A percentile compares a stretch with the other conserved stretches of the same genome.
Evolutionary conservation across 495 filamentous ascomycete species (phyloP).

Genomic region (Lasiosphaeria miniovina): DNA sequence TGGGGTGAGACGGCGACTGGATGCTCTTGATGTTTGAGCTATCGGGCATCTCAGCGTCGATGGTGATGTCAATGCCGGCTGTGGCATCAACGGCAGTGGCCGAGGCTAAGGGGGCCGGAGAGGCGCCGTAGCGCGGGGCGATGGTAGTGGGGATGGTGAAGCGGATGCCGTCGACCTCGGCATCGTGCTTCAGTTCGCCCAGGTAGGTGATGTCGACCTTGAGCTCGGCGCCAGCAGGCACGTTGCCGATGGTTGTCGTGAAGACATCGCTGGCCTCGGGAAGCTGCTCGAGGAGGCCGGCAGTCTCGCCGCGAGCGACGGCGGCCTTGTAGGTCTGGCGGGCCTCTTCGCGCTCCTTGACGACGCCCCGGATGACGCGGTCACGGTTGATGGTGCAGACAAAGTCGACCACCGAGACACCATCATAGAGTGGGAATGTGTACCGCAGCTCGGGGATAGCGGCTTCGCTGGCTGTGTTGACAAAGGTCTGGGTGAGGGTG

Average conservation of each 20-base stretch:
- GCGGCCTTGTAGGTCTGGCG: slow-evolving; percentile 53
- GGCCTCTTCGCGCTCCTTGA: slow-evolving; percentile 60
- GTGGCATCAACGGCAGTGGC: slow-evolving; percentile 12
- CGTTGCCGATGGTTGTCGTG: slow-evolving; percentile 60
- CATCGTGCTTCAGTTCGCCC: slow-evolving; percentile 65
- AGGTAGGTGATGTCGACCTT: slow-evolving; percentile 60
- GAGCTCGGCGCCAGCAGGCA: slow-evolving; percentile 52
- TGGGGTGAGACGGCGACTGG: slow-evolving; percentile 65
- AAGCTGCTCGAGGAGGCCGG: slow-evolving; percentile 60
- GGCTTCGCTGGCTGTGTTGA: slow-evolving; percentile 42
- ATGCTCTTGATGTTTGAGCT: slow-evolving; percentile 55
- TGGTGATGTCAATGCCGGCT: slow-evolving; percentile 54
- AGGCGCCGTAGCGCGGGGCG: slow-evolving; percentile 59
- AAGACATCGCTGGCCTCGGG: slow-evolving; percentile 59
- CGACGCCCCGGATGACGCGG: slow-evolving; percentile 51
- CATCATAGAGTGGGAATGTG: slow-evolving; percentile 66
- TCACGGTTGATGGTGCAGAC: slow-evolving; percentile 51
- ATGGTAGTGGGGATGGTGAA: slow-evolving; percentile 64
- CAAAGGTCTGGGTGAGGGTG: slow-evolving; percentile 57
- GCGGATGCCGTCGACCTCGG: slow-evolving; percentile 57
- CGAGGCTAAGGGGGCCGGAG: slow-evolving; percentile 30
- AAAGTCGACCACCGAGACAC: slow-evolving; percentile 63
- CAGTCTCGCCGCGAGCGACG: slow-evolving; percentile 52
- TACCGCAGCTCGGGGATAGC: slow-evolving; percentile 49
- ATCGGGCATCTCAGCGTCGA: slow-evolving; percentile 58